These are phyloP conservation scores for Ceratocystis destructans DNA, from an alignment of 2,329 filamentous ascomycete species.

Conservation along the genomic window DNA sequence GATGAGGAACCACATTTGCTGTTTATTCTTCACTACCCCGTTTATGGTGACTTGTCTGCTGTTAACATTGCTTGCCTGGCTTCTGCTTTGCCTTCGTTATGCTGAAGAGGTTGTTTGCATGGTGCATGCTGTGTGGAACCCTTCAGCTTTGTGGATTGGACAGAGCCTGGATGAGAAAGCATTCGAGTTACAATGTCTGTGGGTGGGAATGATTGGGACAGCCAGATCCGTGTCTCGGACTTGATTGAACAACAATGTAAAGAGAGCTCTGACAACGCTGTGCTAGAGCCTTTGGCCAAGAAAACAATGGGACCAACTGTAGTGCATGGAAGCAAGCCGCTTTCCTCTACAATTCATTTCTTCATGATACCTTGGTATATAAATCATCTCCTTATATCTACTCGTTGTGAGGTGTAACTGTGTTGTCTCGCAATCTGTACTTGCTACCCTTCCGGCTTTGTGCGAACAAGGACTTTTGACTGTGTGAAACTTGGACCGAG, in stretches of 20 bases:
- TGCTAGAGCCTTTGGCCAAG: background rate
- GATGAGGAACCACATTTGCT: conserved; percentile 9
- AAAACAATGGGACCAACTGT: background rate
- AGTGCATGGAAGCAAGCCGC: background rate
- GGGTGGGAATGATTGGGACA: background rate
- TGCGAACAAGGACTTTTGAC: background rate
- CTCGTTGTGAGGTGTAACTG: background rate
- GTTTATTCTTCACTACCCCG: background rate
- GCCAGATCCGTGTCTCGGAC: conserved; percentile 9
- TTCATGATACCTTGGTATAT: background rate
- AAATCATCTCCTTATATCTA: background rate
- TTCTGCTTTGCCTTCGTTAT: background rate
- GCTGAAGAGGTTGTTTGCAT: conserved; percentile 3
- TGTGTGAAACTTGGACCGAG: background rate
- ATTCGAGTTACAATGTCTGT: background rate
- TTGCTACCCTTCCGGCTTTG: background rate
- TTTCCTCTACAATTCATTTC: background rate
- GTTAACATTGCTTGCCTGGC: background rate
- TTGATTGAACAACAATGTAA: conserved; percentile 19
- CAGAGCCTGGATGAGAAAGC: background rate
- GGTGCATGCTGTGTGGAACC: conserved; percentile 7
- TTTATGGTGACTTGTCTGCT: background rate
- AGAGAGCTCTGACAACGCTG: conserved; percentile 18
- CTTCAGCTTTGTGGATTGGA: background rate
- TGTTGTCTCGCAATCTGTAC: background rate